These are phyloP conservation scores for Zygosaccharomyces siamensis DNA, from an alignment of 805 yeast genomes.

Conservation along the genomic window DNA sequence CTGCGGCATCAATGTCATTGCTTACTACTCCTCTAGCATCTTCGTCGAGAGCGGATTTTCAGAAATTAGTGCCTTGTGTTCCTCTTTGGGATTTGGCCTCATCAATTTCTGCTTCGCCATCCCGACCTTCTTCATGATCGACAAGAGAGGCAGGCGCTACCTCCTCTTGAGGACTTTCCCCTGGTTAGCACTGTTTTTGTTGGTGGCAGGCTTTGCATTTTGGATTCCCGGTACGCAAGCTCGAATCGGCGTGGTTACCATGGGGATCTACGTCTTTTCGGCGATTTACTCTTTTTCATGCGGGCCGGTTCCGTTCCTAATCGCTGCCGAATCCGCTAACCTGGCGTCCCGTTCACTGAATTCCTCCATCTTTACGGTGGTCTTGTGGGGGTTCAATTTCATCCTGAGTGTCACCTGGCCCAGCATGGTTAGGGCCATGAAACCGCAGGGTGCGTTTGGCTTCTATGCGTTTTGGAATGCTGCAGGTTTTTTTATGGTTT, in stretches of 20 bases:
- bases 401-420: constrained; percentile 78
- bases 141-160: constrained; percentile 67
- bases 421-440: constrained; percentile 56
- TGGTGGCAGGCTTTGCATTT: constrained; percentile 66
- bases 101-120: constrained; percentile 74
- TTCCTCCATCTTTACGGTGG: constrained; percentile 73
- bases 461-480: constrained; percentile 85
- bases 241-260: constrained; percentile 60
- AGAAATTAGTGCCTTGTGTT: constrained; percentile 59
- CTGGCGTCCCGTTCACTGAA: constrained; percentile 75
- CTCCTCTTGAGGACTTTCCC: constrained; percentile 58
- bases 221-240: constrained; percentile 53
- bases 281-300: constrained; percentile 77
- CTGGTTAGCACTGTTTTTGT: constrained; percentile 53
- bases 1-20: constrained; percentile 86
- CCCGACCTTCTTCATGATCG: constrained; percentile 79
- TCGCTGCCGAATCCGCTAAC: constrained; percentile 81
- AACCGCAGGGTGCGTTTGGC: constrained; percentile 81
- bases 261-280: constrained; percentile 70
- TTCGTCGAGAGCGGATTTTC: constrained; percentile 64
- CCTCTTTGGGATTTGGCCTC: constrained; percentile 85
- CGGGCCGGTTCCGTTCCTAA: constrained; percentile 88
- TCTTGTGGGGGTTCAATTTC: constrained; percentile 71
- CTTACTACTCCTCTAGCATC: constrained; percentile 76
- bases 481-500: constrained; percentile 62